Percentiles rank a stretch among this genome's conserved stretches.
phyloP scores from a whole-genome alignment of 1,284 basidiomycete genomes.

The Malassezia arunalokei region DNA sequence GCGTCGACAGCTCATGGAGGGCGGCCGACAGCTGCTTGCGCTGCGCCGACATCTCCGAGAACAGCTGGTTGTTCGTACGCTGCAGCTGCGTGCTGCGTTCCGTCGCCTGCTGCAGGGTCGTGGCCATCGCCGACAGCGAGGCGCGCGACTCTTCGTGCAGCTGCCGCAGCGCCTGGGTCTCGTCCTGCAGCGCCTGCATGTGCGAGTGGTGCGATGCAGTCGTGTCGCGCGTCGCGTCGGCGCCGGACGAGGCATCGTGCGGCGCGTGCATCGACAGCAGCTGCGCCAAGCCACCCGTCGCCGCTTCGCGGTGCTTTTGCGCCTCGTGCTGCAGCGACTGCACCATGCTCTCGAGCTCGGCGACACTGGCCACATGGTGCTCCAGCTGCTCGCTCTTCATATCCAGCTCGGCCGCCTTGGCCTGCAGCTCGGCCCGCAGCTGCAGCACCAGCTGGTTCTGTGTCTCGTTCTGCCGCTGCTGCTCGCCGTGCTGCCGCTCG shows the following conservation, averaged over 20 bases:
- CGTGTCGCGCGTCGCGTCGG: conserved; percentile 5
- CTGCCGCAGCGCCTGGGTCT: conserved; percentile 34
- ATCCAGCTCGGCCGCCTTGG: conserved; percentile 56
- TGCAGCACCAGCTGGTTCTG: conserved; percentile 57
- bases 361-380: conserved; percentile 53
- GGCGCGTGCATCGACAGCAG: conserved; percentile 26
- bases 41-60: conserved; percentile 65
- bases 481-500: conserved; percentile 56
- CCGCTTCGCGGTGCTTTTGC: conserved; percentile 34
- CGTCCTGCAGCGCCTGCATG: conserved; percentile 32
- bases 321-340: conserved; percentile 50
- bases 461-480: conserved; percentile 22
- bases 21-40: conserved; percentile 64
- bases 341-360: conserved; percentile 62
- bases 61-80: conserved; percentile 58
- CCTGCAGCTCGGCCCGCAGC: conserved; percentile 64
- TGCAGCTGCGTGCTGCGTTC: conserved; percentile 58
- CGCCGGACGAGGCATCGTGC: conserved; percentile 15
- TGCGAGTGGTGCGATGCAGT: conserved; percentile 28
- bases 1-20: conserved; percentile 59
- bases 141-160: conserved; percentile 33
- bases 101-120: conserved; percentile 58
- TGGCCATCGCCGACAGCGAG: conserved; percentile 45
- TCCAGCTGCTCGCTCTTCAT: conserved; percentile 37
- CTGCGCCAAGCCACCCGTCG: conserved; percentile 31